Base-by-base conservation (phyloP, 2,329 filamentous ascomycete species). In the Beauveria varroae region DNA sequence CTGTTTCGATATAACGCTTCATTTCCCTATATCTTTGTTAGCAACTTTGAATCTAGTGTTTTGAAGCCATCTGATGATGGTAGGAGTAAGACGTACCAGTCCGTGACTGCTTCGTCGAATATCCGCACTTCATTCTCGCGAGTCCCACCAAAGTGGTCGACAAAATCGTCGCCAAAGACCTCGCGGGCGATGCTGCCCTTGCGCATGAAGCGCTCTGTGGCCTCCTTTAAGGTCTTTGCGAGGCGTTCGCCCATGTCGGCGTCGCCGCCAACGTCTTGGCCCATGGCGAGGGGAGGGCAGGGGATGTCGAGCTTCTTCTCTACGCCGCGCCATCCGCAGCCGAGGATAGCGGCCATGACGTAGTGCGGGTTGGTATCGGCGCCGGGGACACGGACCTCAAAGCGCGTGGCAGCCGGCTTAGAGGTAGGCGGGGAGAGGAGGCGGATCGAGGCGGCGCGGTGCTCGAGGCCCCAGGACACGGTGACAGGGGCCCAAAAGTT, bases 401-500 rank as follows among this genome's bases (percentile, higher is more conserved):
- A 93, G 14, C 95, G 85, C 10, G 93, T 98, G 6, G 92, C 90
- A 65, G 90, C 91, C 0, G 91, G 81, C 66, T 91, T 93, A 40
- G 89, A 84, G 0, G 90, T 95, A 0, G 95, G 93, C 14, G 93
- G 93, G 0, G 91, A 86, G 66, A 99, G 97, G 40, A 99, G 76
- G 20, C 95, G 85, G 66, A 99, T 89, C 0, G 90, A 96, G 0
- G 95, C 93, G 5, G 92, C 93, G 64, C 95, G 90, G 73, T 99
- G 93, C 75, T 98, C 95, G 5, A 97, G 78, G 1, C 95, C 95
- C 95, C 95, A 99, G 0, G 91, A 96, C 0, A 98, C 95, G 0
- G 93, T 97, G 6, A 99, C 95, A 0, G 95, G 95, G 0, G 95
- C 95, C 95, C 95, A 99, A 76, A 97, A 98, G 77, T 98, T 98